Percentiles rank a stretch among this genome's conserved stretches.
phyloP scores from a whole-genome alignment of 805 yeast genomes.

The Blastobotrys robertii region DNA sequence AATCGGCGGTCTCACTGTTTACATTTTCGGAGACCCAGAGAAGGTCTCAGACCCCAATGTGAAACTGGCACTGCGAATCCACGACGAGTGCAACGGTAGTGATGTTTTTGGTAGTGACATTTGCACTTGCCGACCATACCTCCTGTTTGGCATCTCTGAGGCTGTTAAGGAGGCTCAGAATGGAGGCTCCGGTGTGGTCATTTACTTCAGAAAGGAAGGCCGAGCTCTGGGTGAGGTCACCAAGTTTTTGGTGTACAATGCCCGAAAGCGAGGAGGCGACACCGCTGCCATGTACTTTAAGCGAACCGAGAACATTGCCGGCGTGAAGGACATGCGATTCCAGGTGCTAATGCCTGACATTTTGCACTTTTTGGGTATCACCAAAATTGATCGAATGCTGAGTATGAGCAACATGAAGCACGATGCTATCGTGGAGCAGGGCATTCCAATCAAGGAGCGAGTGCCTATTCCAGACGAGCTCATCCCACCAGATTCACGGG shows the following conservation, averaged over 20 bases:
- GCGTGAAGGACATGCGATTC: slow-evolving; percentile 64
- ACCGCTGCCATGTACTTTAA: slow-evolving; percentile 59
- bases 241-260: slow-evolving; percentile 59
- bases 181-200: slow-evolving; percentile 56
- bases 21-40: slow-evolving; percentile 54
- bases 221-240: slow-evolving; percentile 64
- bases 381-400: slow-evolving; percentile 54
- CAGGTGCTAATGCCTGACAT: slow-evolving; percentile 66
- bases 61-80: slow-evolving; percentile 49
- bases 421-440: slow-evolving; percentile 60
- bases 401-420: slow-evolving; percentile 68
- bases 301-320: slow-evolving; percentile 63
- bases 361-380: slow-evolving; percentile 55
- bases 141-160: slow-evolving; percentile 56
- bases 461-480: slow-evolving; percentile 58
- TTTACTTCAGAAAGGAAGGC: slow-evolving; percentile 62
- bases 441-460: slow-evolving; percentile 52
- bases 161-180: slow-evolving; percentile 60
- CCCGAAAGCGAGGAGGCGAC: slow-evolving; percentile 61
- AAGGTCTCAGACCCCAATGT: slow-evolving; percentile 41
- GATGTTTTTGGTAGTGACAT: slow-evolving; percentile 62
- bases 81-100: slow-evolving; percentile 63
- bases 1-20: slow-evolving; percentile 58
- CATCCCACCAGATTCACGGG: slow-evolving; percentile 60
- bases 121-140: slow-evolving; percentile 61